A percentile compares a stretch with the other conserved stretches of the same genome.
These are phyloP conservation scores for Sarocladium brachiariae DNA, from an alignment of 2,329 filamentous ascomycete genomes.

Conservation along the genomic window DNA sequence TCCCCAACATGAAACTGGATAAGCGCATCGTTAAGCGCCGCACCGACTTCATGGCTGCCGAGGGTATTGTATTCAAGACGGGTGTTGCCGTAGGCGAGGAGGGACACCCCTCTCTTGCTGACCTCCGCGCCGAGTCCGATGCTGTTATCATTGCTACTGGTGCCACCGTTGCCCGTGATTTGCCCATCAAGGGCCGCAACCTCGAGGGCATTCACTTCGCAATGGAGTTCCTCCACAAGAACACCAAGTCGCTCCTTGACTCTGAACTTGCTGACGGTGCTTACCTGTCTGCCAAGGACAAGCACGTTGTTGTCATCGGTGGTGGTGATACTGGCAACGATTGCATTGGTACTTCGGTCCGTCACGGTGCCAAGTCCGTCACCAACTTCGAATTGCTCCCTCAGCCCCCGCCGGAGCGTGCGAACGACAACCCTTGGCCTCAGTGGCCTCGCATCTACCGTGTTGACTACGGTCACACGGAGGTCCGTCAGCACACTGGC, in stretches of 20 bases:
- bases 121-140: conserved; percentile 67
- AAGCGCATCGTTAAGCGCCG: conserved; percentile 95
- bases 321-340: conserved; percentile 98
- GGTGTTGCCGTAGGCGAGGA: conserved; percentile 72
- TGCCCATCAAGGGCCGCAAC: conserved; percentile 83
- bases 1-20: conserved; percentile 99
- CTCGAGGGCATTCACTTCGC: conserved; percentile 89
- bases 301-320: conserved; percentile 93
- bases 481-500: conserved; percentile 93
- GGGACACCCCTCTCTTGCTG: conserved; percentile 52
- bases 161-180: conserved; percentile 85
- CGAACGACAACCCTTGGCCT: conserved; percentile 92
- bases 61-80: conserved; percentile 78
- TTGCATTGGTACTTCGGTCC: conserved; percentile 93
- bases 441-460: conserved; percentile 98
- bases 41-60: conserved; percentile 88
- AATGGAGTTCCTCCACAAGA: conserved; percentile 96
- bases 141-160: conserved; percentile 89
- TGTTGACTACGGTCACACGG: conserved; percentile 94
- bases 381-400: conserved; percentile 95
- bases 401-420: conserved; percentile 84
- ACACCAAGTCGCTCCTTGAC: conserved; percentile 95
- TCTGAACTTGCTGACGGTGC: conserved; percentile 75
- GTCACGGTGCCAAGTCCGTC: conserved; percentile 91
- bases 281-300: conserved; percentile 93